A percentile compares a stretch with the other conserved stretches of the same genome.
Conservation (phyloP, 257 asterid species). For the Ilex asprella region DNA sequence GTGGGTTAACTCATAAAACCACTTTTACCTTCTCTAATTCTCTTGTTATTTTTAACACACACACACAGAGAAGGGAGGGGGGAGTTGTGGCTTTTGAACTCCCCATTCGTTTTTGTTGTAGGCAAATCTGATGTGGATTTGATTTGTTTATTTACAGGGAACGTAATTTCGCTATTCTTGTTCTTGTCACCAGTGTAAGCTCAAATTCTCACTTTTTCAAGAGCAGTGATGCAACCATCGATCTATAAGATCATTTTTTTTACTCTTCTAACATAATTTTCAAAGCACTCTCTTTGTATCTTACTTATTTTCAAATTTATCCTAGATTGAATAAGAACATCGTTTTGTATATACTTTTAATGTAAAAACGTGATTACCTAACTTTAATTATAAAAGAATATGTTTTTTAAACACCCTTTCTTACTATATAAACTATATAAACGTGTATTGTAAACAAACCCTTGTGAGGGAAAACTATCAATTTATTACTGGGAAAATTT, state of each 20-base stretch:
- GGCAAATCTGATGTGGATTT: neutral
- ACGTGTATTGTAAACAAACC: too few relatives aligned
- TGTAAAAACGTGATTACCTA: neutral
- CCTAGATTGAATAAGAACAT: too few relatives aligned
- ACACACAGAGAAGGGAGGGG: neutral
- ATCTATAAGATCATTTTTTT: too few relatives aligned
- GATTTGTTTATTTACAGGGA: slow-evolving; percentile 46
- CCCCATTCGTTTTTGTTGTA: neutral
- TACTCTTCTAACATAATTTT: too few relatives aligned
- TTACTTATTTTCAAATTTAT: too few relatives aligned
- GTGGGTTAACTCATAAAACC: slow-evolving; percentile 1
- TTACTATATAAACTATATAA: too few relatives aligned
- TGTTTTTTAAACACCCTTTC: too few relatives aligned
- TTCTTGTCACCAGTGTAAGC: slow-evolving; percentile 80
- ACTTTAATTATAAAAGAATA: neutral
- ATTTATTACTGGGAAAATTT: neutral
- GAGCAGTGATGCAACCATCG: too few relatives aligned
- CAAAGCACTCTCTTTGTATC: neutral
- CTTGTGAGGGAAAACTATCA: neutral
- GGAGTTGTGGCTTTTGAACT: neutral
- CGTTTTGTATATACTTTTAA: neutral
- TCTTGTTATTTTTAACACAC: neutral
- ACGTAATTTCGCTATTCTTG: slow-evolving; percentile 52
- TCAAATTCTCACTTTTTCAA: neutral
- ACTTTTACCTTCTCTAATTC: neutral